These are phyloP conservation scores for Xanthoceras sorbifolium DNA, from an alignment of 345 rosid species.

Conservation along the genomic window DNA sequence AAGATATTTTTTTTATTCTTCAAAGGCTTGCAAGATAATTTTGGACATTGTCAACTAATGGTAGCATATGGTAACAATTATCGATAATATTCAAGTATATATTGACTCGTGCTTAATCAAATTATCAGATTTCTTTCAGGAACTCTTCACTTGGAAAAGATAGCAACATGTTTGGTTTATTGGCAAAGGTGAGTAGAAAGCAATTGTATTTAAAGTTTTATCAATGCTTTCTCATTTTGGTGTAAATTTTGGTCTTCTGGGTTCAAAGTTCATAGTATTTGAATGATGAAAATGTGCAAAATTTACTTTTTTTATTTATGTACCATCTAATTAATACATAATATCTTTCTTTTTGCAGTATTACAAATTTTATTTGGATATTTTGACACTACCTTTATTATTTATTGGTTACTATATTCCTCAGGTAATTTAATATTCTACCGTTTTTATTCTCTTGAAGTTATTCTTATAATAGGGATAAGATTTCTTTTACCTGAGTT, in stretches of 20 bases:
- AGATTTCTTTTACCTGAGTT: not conserved
- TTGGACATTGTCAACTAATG: not conserved
- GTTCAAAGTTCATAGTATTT: slow-evolving; percentile 17
- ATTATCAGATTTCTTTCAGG: slow-evolving; percentile 59
- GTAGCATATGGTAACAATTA: not conserved
- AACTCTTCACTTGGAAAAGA: slow-evolving; percentile 43
- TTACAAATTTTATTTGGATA: slow-evolving; percentile 56
- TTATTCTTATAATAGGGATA: not conserved
- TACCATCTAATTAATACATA: slow-evolving; percentile 3
- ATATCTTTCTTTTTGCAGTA: slow-evolving; percentile 54
- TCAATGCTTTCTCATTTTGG: slow-evolving; percentile 1
- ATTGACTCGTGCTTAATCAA: slow-evolving; percentile 11
- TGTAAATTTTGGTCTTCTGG: slow-evolving; percentile 8
- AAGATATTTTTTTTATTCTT: not conserved
- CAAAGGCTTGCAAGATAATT: not conserved
- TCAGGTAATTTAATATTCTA: slow-evolving; percentile 52
- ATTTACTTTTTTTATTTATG: slow-evolving; percentile 1
- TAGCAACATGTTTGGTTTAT: slow-evolving; percentile 38
- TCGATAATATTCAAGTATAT: not conserved
- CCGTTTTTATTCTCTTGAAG: not conserved
- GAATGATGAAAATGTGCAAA: not conserved
- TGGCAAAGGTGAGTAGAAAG: slow-evolving; percentile 59
- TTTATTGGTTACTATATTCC: slow-evolving; percentile 64
- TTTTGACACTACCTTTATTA: slow-evolving; percentile 54
- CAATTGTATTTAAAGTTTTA: slow-evolving; percentile 6